Conservation (phyloP, 2,329 filamentous ascomycete genomes). For the Colletotrichum sp. region DNA sequence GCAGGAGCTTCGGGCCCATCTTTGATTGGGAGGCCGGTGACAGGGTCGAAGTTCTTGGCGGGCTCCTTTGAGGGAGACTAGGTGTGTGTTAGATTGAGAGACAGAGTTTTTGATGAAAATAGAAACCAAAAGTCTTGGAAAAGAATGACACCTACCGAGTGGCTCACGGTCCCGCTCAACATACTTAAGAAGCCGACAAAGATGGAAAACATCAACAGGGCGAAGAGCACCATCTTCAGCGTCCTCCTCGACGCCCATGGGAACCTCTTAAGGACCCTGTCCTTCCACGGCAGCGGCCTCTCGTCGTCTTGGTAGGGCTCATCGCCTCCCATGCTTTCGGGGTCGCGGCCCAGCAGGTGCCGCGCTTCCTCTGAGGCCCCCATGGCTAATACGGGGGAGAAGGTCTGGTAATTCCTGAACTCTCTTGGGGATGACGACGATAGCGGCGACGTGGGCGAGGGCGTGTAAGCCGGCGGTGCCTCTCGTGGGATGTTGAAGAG, state of each 20-base stretch:
- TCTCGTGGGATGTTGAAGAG: constrained; percentile 32
- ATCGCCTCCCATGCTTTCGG: constrained; percentile 50
- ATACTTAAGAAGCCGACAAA: constrained; percentile 30
- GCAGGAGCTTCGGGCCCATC: constrained; percentile 1
- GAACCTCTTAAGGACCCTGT: constrained; percentile 20
- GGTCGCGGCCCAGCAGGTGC: constrained; percentile 44
- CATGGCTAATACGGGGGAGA: constrained; percentile 41
- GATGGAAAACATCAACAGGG: constrained; percentile 37
- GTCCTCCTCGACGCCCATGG: constrained; percentile 26
- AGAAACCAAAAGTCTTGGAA: not conserved
- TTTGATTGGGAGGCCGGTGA: constrained; percentile 14
- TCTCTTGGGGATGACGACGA: constrained; percentile 36
- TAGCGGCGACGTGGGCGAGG: constrained; percentile 33
- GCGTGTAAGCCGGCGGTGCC: constrained; percentile 58
- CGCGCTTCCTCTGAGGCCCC: constrained; percentile 46
- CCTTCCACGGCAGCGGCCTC: constrained; percentile 25
- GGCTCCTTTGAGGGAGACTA: constrained; percentile 7
- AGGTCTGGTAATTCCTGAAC: constrained; percentile 48
- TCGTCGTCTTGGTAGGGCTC: constrained; percentile 24
- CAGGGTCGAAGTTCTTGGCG: constrained; percentile 1
- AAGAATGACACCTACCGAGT: constrained; percentile 33
- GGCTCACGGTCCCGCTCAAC: constrained; percentile 19
- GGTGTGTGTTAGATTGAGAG: not conserved
- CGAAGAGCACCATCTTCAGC: constrained; percentile 33
- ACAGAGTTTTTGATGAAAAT: not conserved